Evolutionary conservation across 768 basidiomycete genomes (phyloP).

Genomic region (Lactarius deliciosus): DNA sequence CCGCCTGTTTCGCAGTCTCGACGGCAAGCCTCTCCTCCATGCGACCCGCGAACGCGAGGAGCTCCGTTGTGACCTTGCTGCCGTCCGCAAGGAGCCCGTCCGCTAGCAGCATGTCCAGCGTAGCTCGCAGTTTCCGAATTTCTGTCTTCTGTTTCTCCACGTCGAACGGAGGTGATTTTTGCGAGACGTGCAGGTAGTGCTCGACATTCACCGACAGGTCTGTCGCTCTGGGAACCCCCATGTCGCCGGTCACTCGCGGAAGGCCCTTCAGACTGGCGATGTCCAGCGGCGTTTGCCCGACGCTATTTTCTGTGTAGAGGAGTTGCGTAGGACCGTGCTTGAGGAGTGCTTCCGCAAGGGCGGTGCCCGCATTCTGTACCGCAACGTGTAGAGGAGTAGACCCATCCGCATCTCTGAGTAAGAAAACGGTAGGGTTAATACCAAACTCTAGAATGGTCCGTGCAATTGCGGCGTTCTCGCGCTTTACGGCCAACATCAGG

Average conservation of each 20-base stretch:
- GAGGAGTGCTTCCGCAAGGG: conserved; percentile 43
- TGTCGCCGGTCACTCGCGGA: background rate
- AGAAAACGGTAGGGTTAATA: conserved; percentile 36
- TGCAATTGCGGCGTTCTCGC: conserved; percentile 35
- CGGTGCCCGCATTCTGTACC: conserved; percentile 36
- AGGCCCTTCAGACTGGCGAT: conserved; percentile 30
- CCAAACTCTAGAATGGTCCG: conserved; percentile 41
- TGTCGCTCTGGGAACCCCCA: background rate
- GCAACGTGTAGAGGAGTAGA: conserved; percentile 54
- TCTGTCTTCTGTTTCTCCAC: conserved; percentile 21
- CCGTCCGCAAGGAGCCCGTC: conserved; percentile 16
- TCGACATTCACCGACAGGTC: background rate
- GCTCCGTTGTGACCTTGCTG: conserved; percentile 17
- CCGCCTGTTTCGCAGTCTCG: background rate
- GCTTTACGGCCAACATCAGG: conserved; percentile 52
- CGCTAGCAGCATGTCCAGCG: conserved; percentile 18
- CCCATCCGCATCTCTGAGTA: conserved; percentile 48
- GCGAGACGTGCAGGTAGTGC: background rate
- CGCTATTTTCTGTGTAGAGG: conserved; percentile 48
- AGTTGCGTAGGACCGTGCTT: conserved; percentile 40
- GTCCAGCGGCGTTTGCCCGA: conserved; percentile 37
- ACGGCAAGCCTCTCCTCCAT: conserved; percentile 20
- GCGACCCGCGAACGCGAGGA: conserved; percentile 13
- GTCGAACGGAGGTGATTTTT: conserved; percentile 1
- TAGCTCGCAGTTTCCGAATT: conserved; percentile 23